These are phyloP conservation scores for Microdochium trichocladiopsis DNA, from an alignment of 2,329 filamentous ascomycete genomes.

Conservation along the genomic window DNA sequence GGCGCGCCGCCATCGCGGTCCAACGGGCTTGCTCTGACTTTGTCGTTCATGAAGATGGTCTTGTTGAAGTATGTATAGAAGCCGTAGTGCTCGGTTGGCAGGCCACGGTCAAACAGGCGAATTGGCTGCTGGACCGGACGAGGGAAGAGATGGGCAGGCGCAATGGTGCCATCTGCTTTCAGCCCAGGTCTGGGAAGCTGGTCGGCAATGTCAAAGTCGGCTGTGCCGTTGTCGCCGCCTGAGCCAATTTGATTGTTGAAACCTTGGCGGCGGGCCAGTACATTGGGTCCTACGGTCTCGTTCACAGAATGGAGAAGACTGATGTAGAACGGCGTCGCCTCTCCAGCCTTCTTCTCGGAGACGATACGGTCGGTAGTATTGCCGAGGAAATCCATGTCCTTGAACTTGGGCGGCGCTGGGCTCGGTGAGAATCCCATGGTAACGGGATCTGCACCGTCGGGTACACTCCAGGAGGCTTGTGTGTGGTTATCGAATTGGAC, in stretches of 20 bases:
- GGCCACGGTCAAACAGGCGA: conserved; percentile 76
- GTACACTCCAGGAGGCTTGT: conserved; percentile 39
- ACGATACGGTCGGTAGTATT: conserved; percentile 75
- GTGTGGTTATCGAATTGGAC: conserved; percentile 65
- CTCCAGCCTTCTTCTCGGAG: conserved; percentile 65
- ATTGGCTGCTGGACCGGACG: conserved; percentile 69
- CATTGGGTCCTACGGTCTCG: conserved; percentile 16
- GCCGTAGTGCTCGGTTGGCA: conserved; percentile 78
- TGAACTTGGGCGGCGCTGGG: conserved; percentile 50
- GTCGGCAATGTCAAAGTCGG: conserved; percentile 36
- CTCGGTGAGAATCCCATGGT: conserved; percentile 34
- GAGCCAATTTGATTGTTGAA: conserved; percentile 15
- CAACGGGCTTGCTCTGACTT: conserved; percentile 20
- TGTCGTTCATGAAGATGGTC: conserved; percentile 63
- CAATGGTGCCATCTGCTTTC: conserved; percentile 63
- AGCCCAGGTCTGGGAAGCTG: conserved; percentile 58
- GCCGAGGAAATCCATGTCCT: conserved; percentile 75
- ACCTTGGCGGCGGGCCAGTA: conserved; percentile 19
- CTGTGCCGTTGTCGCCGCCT: conserved; percentile 10
- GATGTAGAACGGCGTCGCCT: conserved; percentile 84
- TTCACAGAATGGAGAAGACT: conserved; percentile 33
- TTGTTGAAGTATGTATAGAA: conserved; percentile 92
- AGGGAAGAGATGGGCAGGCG: conserved; percentile 65
- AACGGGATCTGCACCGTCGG: conserved; percentile 21
- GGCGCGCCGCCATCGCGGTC: conserved; percentile 49